Conservation (phyloP, 2,329 filamentous ascomycete species). For the Westerdykella sp. region DNA sequence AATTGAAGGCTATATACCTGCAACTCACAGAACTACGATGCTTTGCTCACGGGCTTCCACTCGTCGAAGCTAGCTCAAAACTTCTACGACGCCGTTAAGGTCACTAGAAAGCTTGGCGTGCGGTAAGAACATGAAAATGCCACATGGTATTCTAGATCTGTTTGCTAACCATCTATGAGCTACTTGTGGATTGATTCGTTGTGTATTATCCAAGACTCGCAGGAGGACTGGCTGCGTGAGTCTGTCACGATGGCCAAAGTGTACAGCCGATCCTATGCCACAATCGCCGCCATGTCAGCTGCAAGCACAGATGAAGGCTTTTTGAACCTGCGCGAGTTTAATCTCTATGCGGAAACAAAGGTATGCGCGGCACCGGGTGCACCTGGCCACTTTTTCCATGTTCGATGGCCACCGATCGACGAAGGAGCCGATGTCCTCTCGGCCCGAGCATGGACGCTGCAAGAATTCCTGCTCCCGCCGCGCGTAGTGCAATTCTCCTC, state of each 20-base stretch:
- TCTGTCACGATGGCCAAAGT: constrained; percentile 1
- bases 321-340: no score
- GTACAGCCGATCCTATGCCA: constrained; percentile 1
- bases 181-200: constrained; percentile 7
- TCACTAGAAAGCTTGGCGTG: no score
- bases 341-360: no score
- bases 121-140: background rate
- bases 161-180: background rate
- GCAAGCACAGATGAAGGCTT: no score
- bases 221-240: constrained; percentile 2
- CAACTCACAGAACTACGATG: no score
- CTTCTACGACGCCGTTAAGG: no score
- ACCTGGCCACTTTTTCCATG: no score
- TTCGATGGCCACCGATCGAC: background rate
- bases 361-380: no score
- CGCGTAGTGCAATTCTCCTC: background rate
- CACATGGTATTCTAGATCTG: constrained; percentile 1
- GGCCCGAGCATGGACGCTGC: constrained; percentile 1
- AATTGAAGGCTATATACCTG: no score
- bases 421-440: background rate
- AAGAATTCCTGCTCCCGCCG: constrained; percentile 2
- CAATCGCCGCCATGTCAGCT: background rate
- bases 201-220: constrained; percentile 5
- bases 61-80: no score
- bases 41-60: no score